phyloP scores from a whole-genome alignment of 495 filamentous ascomycete species.

The Usnea hakonensis region DNA sequence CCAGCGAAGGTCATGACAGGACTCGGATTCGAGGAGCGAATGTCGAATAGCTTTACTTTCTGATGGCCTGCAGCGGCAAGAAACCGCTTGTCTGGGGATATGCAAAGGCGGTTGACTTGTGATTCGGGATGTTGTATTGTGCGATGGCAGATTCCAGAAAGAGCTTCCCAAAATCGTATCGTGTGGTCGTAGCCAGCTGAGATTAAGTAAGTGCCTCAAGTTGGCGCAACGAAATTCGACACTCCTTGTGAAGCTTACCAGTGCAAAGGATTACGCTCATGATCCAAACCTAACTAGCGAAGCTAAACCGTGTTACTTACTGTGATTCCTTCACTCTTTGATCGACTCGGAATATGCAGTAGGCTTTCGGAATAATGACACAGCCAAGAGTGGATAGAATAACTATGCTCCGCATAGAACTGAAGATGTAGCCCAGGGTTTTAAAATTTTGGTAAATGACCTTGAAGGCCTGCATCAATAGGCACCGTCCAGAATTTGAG shows the following conservation, averaged over 20 bases:
- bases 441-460: background rate
- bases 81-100: slow-evolving; percentile 94
- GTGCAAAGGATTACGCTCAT: slow-evolving; percentile 90
- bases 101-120: slow-evolving; percentile 96
- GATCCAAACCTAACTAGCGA: slow-evolving; percentile 7
- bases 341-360: background rate
- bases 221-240: slow-evolving; percentile 26
- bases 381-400: background rate
- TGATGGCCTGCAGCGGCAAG: slow-evolving; percentile 92
- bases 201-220: background rate
- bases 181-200: slow-evolving; percentile 97
- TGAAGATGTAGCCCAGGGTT: background rate
- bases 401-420: background rate
- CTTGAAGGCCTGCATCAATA: background rate
- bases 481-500: background rate
- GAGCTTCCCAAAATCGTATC: slow-evolving; percentile 97
- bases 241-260: slow-evolving; percentile 37
- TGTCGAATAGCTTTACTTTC: slow-evolving; percentile 93
- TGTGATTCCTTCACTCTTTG: background rate
- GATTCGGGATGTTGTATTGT: slow-evolving; percentile 97
- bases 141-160: slow-evolving; percentile 94
- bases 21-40: slow-evolving; percentile 91
- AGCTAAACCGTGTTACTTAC: background rate
- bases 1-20: slow-evolving; percentile 89
- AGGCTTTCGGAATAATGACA: background rate